Evolutionary conservation across 495 filamentous ascomycete genomes (phyloP), one percentile per base, ranked within the genome.

Genomic region (Glonium stellatum): DNA sequence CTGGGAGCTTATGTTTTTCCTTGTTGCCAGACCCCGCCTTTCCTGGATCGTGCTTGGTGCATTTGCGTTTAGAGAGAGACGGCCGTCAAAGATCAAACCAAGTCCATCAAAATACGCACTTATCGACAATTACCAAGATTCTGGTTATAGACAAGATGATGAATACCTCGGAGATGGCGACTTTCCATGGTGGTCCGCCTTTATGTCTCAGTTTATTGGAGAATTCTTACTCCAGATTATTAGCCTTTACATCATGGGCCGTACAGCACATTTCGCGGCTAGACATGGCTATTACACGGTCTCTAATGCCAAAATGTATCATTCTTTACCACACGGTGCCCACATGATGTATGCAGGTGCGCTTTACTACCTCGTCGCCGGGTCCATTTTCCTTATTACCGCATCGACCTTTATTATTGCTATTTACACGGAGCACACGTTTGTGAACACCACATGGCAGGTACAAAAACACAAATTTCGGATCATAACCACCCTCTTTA

Each of bases 1-100:
- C 15, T 48, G 19, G n/a, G 39, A 61, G n/a, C 39, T 61, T 2
- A 61, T 61, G 59, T 44, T 61, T 9, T 61, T 61, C 34, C 35
- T 61, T 19, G 39, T 37, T 9, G 53, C 44, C 8, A 9, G 59
- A 34, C 59, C 59, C 5, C 19, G 59, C 27, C 41, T 61, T n/a
- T 44, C 31, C 31, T 61, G 59, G 59, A 61, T 61, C 18, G 41
- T 51, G 3, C 35, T 61, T 31, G 39, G 39, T 13, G 39, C 13
- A 18, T 44, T 44, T 11, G 39, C 39, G 39, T 44, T 44, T 11
- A 13, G 18, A 18, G 39, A 13, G 12, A 13, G 39, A 15, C 12
- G 18, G 13, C 39, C 39, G 4, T 44, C 39, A 44, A 18, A 44
- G 10, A 44, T 44, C 10, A 44, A 18, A 44, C 39, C 39, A 44